Percentiles rank a stretch among this genome's conserved stretches.
Conservation (phyloP, 2,329 filamentous ascomycete genomes). For the Fusarium pilosicola region DNA sequence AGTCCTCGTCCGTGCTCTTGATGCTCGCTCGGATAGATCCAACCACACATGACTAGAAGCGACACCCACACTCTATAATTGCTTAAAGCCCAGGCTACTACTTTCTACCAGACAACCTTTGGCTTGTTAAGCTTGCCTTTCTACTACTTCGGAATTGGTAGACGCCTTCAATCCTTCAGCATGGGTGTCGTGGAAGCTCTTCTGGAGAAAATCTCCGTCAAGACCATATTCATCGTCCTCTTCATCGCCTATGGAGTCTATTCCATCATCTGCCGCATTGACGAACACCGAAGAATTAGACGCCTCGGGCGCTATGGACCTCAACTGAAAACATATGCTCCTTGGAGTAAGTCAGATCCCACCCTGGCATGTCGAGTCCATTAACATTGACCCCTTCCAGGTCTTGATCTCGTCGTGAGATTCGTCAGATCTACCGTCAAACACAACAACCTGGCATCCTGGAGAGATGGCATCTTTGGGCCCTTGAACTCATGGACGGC, state of each 20-base stretch:
- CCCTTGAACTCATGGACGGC: constrained; percentile 62
- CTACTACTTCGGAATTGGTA: neutral
- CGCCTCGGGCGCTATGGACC: constrained; percentile 57
- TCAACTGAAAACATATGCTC: constrained; percentile 50
- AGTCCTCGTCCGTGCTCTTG: neutral
- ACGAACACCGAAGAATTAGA: constrained; percentile 57
- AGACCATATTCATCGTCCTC: constrained; percentile 51
- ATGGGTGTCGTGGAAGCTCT: constrained; percentile 64
- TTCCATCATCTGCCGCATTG: constrained; percentile 50
- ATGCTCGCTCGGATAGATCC: neutral
- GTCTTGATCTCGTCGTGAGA: constrained; percentile 71
- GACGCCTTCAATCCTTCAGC: constrained; percentile 3
- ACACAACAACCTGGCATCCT: constrained; percentile 70
- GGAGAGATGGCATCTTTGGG: constrained; percentile 62
- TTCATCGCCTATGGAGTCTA: constrained; percentile 52
- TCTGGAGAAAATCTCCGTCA: constrained; percentile 56
- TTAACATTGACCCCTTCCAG: constrained; percentile 46
- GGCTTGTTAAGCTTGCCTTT: neutral
- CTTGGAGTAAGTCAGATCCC: constrained; percentile 55
- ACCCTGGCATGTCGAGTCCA: neutral
- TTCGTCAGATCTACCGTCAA: constrained; percentile 62
- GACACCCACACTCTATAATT: neutral
- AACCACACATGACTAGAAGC: neutral
- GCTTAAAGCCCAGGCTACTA: neutral
- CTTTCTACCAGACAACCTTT: neutral